Evolutionary conservation across 345 rosid genomes (phyloP).

Genomic region (Cardamine chenopodiifolia): DNA sequence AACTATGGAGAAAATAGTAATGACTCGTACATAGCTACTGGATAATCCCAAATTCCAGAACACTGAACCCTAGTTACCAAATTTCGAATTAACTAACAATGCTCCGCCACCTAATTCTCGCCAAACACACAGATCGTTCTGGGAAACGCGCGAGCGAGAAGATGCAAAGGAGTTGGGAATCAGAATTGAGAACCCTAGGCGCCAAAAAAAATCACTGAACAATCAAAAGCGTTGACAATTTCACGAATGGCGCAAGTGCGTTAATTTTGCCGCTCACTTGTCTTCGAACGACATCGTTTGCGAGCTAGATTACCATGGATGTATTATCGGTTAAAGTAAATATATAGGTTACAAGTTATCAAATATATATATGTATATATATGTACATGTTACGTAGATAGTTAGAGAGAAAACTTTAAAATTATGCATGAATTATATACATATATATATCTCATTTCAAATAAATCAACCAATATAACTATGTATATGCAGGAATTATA

Average conservation of each 20-base stretch:
- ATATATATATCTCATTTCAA: too few species aligned
- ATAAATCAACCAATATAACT: too few species aligned
- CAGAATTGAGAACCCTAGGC: conserved; percentile 27
- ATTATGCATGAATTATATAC: too few species aligned
- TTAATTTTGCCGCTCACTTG: conserved; percentile 16
- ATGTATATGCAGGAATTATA: too few species aligned
- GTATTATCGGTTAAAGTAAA: too few species aligned
- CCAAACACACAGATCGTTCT: not conserved
- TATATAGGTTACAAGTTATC: too few species aligned
- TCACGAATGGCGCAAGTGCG: not conserved
- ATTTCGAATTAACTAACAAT: not conserved
- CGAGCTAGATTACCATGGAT: too few species aligned
- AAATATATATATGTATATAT: too few species aligned
- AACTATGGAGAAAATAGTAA: not conserved
- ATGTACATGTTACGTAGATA: too few species aligned
- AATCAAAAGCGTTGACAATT: not conserved
- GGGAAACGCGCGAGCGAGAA: conserved; percentile 5
- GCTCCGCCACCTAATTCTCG: conserved; percentile 3
- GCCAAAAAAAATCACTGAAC: conserved; percentile 19
- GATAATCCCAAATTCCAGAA: conserved; percentile 8
- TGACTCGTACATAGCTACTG: not conserved
- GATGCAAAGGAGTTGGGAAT: conserved; percentile 7
- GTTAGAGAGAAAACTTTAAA: too few species aligned
- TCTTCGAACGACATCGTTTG: not conserved
- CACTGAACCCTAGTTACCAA: conserved; percentile 1